These are phyloP conservation scores for Blastomyces parvus DNA, from an alignment of 2,329 filamentous ascomycete species.

Conservation along the genomic window DNA sequence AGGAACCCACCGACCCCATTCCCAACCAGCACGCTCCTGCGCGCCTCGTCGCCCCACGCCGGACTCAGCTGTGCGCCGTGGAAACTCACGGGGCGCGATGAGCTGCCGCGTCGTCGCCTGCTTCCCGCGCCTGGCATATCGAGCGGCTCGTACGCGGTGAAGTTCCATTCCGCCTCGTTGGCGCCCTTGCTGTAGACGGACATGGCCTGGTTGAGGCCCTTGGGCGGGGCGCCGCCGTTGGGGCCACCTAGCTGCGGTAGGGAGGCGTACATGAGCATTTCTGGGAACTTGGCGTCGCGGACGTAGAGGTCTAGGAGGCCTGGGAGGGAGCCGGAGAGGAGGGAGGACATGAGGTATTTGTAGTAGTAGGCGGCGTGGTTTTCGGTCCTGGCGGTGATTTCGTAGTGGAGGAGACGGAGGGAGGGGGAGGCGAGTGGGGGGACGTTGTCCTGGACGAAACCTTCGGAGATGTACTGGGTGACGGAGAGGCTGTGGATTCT, in stretches of 20 bases:
- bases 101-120: constrained; percentile 26
- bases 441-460: constrained; percentile 47
- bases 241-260: constrained; percentile 46
- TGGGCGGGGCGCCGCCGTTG: constrained; percentile 19
- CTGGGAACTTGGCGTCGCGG: constrained; percentile 72
- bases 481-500: constrained; percentile 43
- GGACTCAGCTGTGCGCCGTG: constrained; percentile 41
- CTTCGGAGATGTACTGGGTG: constrained; percentile 46
- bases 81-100: constrained; percentile 39
- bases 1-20: constrained; percentile 59
- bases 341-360: constrained; percentile 71
- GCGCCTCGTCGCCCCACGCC: constrained; percentile 50
- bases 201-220: constrained; percentile 45
- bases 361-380: constrained; percentile 62
- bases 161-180: constrained; percentile 59
- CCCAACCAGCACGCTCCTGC: constrained; percentile 55
- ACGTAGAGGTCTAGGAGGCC: constrained; percentile 71
- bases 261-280: constrained; percentile 63
- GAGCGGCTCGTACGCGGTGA: constrained; percentile 49
- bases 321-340: constrained; percentile 66
- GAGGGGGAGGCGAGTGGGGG: constrained; percentile 59
- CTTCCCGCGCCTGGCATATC: constrained; percentile 19
- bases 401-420: constrained; percentile 67
- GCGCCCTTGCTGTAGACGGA: constrained; percentile 58
- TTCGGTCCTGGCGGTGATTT: constrained; percentile 56